These are phyloP conservation scores for Xylaria sp. DNA, from an alignment of 2,329 filamentous ascomycete genomes.

Conservation along the genomic window DNA sequence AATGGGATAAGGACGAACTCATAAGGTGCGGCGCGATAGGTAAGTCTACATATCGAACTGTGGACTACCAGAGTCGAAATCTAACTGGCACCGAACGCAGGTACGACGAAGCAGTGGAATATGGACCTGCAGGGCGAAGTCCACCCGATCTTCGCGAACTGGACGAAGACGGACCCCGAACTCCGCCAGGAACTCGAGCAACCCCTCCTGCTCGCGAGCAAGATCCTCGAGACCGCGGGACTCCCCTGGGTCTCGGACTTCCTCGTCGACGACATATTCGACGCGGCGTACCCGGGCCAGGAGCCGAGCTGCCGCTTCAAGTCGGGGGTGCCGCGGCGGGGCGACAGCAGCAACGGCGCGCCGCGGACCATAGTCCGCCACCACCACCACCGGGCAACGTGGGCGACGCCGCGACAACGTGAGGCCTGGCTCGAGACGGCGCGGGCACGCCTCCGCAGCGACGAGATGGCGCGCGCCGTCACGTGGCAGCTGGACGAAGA, in stretches of 20 bases:
- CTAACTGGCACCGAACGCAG: constrained; percentile 16
- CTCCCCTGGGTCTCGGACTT: constrained; percentile 41
- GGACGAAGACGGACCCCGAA: constrained; percentile 26
- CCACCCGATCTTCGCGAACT: constrained; percentile 37
- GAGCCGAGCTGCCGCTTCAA: constrained; percentile 16
- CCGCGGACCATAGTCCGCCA: constrained; percentile 33
- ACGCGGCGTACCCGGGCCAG: constrained; percentile 33
- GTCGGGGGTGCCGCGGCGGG: background rate
- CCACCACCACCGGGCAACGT: constrained; percentile 31
- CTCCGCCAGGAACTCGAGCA: constrained; percentile 34
- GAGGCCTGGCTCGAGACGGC: constrained; percentile 28
- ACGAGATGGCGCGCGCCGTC: constrained; percentile 25
- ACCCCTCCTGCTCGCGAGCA: constrained; percentile 37
- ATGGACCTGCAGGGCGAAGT: constrained; percentile 33
- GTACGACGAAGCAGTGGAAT: constrained; percentile 22
- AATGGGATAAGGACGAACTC: constrained; percentile 36
- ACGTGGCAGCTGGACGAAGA: constrained; percentile 38
- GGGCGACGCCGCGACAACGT: constrained; percentile 26
- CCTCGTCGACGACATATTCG: constrained; percentile 37
- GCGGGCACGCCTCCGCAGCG: constrained; percentile 17
- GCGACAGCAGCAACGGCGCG: background rate
- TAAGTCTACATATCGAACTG: constrained; percentile 15
- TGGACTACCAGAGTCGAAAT: background rate
- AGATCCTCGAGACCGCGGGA: constrained; percentile 34
- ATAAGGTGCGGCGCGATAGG: constrained; percentile 35